phyloP scores from a whole-genome alignment of 2,329 filamentous ascomycete genomes.

The Pseudohalonectria lignicola region DNA sequence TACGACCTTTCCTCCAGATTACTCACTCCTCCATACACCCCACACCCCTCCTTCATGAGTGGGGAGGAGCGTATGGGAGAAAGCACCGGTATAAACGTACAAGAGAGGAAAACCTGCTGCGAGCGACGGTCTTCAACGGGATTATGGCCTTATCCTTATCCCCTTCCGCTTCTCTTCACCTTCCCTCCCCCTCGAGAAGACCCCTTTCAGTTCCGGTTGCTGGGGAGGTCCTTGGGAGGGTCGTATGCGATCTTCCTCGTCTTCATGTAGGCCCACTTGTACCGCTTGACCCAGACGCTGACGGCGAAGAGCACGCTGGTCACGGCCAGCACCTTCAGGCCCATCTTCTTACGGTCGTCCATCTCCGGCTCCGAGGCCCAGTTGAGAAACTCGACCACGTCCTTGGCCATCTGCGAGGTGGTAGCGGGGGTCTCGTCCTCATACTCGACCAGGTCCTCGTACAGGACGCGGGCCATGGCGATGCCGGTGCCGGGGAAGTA shows the following conservation, averaged over 20 bases:
- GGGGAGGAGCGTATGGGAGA: slow-evolving; percentile 5
- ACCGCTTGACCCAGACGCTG: slow-evolving; percentile 97
- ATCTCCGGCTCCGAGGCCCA: slow-evolving; percentile 98
- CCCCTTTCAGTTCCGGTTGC: too few relatives aligned
- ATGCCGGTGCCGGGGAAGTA: slow-evolving; percentile 99
- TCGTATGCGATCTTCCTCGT: slow-evolving; percentile 86
- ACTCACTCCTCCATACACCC: slow-evolving; percentile 9
- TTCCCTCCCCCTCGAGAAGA: too few relatives aligned
- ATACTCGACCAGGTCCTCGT: slow-evolving; percentile 95
- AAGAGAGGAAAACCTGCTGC: too few relatives aligned
- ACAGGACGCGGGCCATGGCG: slow-evolving; percentile 96
- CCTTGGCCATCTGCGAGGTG: slow-evolving; percentile 99
- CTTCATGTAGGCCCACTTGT: slow-evolving; percentile 98
- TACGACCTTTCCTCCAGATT: slow-evolving; percentile 21
- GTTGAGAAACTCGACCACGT: slow-evolving; percentile 97
- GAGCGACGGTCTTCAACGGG: too few relatives aligned
- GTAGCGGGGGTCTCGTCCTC: slow-evolving; percentile 92
- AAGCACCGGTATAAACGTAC: slow-evolving; percentile 19
- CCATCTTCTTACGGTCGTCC: slow-evolving; percentile 99
- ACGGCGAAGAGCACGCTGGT: slow-evolving; percentile 69
- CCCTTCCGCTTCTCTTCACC: too few relatives aligned
- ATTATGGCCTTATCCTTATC: too few relatives aligned
- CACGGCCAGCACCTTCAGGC: slow-evolving; percentile 86
- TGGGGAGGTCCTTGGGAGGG: slow-evolving; percentile 55
- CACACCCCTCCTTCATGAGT: slow-evolving; percentile 5